Evolutionary conservation across 139 green algal genomes (phyloP).

Genomic region (Picochlorum sp.): DNA sequence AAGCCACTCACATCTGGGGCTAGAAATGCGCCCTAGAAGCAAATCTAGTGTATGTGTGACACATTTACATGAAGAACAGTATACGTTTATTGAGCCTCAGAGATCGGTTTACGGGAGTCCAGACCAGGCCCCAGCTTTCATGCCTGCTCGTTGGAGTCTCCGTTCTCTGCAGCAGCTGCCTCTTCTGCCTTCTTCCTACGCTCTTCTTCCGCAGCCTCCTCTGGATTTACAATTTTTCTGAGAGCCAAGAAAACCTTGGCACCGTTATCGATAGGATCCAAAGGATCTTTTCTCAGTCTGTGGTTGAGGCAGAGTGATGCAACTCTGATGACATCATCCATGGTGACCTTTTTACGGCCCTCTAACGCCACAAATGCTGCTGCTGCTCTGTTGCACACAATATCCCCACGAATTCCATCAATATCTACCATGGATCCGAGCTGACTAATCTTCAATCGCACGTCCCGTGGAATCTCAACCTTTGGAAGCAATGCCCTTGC

Average conservation of each 20-base stretch:
- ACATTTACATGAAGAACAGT: too few species aligned
- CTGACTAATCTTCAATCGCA: constrained; percentile 76
- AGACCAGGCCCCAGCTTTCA: constrained; percentile 31
- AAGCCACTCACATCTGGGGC: too few species aligned
- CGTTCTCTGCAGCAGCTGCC: not conserved
- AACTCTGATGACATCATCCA: constrained; percentile 66
- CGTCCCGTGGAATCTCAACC: constrained; percentile 33
- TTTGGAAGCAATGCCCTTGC: constrained; percentile 47
- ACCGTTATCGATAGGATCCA: constrained; percentile 83
- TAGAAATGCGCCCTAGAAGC: too few species aligned
- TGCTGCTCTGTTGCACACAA: constrained; percentile 74
- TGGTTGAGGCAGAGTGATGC: constrained; percentile 78
- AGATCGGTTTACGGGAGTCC: constrained; percentile 23
- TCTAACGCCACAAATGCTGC: constrained; percentile 75
- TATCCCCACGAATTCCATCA: constrained; percentile 88
- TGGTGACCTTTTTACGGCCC: constrained; percentile 54
- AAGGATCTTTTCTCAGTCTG: constrained; percentile 83
- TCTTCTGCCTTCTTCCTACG: constrained; percentile 28
- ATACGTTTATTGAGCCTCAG: not conserved
- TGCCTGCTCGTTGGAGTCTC: not conserved
- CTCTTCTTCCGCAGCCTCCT: constrained; percentile 29
- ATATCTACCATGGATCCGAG: constrained; percentile 81
- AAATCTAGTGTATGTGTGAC: too few species aligned
- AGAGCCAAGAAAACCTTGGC: constrained; percentile 65
- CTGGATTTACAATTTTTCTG: constrained; percentile 18